A percentile compares a stretch with the other conserved stretches of the same genome.
Conservation (phyloP, 2,329 filamentous ascomycete genomes). For the Parastagonospora nodorum region DNA sequence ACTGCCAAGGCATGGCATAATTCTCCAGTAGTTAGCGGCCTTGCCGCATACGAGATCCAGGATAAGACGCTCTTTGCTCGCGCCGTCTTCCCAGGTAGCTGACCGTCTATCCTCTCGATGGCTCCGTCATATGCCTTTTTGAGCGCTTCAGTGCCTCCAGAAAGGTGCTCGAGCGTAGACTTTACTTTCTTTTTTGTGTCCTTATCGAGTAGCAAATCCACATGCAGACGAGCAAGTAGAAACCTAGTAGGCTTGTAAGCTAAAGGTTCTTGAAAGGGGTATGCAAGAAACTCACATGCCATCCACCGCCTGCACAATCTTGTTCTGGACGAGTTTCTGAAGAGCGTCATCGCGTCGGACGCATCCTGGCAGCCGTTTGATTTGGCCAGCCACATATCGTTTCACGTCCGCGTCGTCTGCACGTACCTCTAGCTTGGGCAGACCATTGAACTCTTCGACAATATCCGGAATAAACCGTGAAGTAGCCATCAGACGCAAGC, state of each 20-base stretch:
- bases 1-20: slow-evolving; percentile 17
- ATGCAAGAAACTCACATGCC: neutral
- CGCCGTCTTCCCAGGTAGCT: slow-evolving; percentile 33
- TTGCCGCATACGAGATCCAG: slow-evolving; percentile 16
- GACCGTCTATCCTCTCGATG: slow-evolving; percentile 44
- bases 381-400: slow-evolving; percentile 15
- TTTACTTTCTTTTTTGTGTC: neutral
- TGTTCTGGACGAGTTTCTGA: slow-evolving; percentile 17
- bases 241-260: slow-evolving; percentile 7
- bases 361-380: slow-evolving; percentile 16
- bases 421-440: slow-evolving; percentile 13
- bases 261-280: too few species aligned
- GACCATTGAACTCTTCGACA: slow-evolving; percentile 4
- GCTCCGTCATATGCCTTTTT: slow-evolving; percentile 13
- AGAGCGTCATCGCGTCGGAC: slow-evolving; percentile 14
- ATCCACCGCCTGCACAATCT: slow-evolving; percentile 19
- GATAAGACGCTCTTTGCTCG: slow-evolving; percentile 42
- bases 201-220: slow-evolving; percentile 2
- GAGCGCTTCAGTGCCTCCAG: slow-evolving; percentile 1
- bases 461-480: slow-evolving; percentile 19
- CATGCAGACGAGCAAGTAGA: slow-evolving; percentile 4
- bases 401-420: slow-evolving; percentile 23
- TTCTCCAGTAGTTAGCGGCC: slow-evolving; percentile 18
- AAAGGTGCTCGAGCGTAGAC: neutral
- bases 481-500: slow-evolving; percentile 15